These are phyloP conservation scores for Acrocalymma vagum DNA, from an alignment of 2,329 filamentous ascomycete genomes.

Conservation along the genomic window DNA sequence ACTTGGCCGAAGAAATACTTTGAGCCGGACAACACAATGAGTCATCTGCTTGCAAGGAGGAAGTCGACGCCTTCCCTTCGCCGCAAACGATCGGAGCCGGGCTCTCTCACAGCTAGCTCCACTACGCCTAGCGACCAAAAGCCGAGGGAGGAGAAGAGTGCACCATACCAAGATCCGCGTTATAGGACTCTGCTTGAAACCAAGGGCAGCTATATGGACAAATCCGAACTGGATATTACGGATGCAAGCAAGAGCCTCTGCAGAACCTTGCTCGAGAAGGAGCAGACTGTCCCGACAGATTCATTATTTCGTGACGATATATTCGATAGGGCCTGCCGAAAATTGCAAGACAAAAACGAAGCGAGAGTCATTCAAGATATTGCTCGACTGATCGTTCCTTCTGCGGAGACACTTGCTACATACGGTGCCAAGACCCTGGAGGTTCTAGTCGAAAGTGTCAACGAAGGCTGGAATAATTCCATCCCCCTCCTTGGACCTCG, in stretches of 20 bases:
- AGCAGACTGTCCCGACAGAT: constrained; percentile 6
- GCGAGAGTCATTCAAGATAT: constrained; percentile 6
- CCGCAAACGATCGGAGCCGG: constrained; percentile 12
- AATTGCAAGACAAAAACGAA: constrained; percentile 24
- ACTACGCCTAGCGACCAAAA: constrained; percentile 16
- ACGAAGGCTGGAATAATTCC: constrained; percentile 52
- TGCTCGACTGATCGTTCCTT: constrained; percentile 6
- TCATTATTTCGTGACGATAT: constrained; percentile 22
- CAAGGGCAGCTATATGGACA: constrained; percentile 42
- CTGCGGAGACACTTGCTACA: constrained; percentile 2
- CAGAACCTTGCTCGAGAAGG: constrained; percentile 6
- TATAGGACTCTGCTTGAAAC: constrained; percentile 50
- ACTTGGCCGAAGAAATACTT: constrained; percentile 22
- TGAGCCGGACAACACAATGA: constrained; percentile 16
- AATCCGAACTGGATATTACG: constrained; percentile 31
- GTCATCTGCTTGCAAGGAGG: constrained; percentile 21
- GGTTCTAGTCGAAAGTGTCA: constrained; percentile 49
- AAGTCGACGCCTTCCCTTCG: constrained; percentile 19
- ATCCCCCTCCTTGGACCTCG: constrained; percentile 44
- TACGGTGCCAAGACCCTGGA: constrained; percentile 8
- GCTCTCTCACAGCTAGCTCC: constrained; percentile 6
- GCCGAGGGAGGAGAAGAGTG: constrained; percentile 31
- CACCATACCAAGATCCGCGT: constrained; percentile 34
- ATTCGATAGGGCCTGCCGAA: constrained; percentile 20
- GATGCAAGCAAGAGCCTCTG: constrained; percentile 9